Base-by-base conservation (phyloP, 202 grass and related monocot genomes). In the Schoenoplectus triqueter region DNA sequence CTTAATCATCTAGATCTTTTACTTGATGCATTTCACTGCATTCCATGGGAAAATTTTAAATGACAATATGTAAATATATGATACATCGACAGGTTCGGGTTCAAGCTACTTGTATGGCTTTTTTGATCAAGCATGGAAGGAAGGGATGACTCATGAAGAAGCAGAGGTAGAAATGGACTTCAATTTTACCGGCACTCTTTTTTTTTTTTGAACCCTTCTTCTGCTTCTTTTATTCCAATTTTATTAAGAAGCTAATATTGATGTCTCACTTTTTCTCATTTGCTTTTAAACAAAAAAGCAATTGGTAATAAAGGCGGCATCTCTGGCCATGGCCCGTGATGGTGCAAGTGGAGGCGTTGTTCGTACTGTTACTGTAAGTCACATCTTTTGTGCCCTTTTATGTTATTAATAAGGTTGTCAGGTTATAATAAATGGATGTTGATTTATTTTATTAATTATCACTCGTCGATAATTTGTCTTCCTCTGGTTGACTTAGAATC, bases 301-400 rank as follows among this genome's bases (percentile, higher is more conserved):
- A n/a, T 88, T 99, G 56, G 91, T 94, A 75, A 89, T 96, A 64
- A 99, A 96, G 84, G 93, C 88, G 8, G 90, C 95, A 59, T 99
- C 96, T 76, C 84, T 99, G 83, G 96, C 96, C 11, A 94, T 99
- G 15, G 91, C 96, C 11, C 90, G 96, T 54, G 96, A 99, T 83
- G 96, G 96, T 86, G 96, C 96, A 60, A 96, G 96, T 86, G 96
- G 96, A 75, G 96, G 96, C 31, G 93, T 95, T 91, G 93, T 95
- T 56, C 96, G 93, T 63, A 99, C 93, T 20, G 90, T 92, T 63
- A 92, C 89, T 0, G 96, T 95, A 82, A 94, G 96, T 90, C 10
- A 41, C 18, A 18, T 87, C 21, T 88, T 52, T 20, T 66, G 11
- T 8, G 49, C 46, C 39, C n/a, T 0, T 55, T 56, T 1, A 20